Percentiles rank a stretch among this genome's conserved stretches.
These are phyloP conservation scores for Apostasia shenzhenica DNA, from an alignment of 106 monocot species.

Conservation along the genomic window DNA sequence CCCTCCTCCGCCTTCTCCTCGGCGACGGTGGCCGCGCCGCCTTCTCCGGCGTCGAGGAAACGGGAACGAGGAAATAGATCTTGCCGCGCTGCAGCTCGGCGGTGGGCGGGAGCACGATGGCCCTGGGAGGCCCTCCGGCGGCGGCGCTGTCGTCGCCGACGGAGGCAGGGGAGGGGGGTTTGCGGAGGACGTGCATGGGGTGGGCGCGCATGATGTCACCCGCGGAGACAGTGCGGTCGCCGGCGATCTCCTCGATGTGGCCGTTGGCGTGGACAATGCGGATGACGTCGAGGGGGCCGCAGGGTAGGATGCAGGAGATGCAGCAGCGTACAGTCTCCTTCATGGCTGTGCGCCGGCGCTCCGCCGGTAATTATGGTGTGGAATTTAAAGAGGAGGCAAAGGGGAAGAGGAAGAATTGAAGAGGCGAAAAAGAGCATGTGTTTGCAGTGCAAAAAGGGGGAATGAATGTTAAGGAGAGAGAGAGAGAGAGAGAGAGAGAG, in stretches of 20 bases:
- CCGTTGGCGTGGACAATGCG: slow-evolving; percentile 88
- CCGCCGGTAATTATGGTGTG: too few relatives aligned
- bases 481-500: too few relatives aligned
- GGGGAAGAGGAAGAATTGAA: too few relatives aligned
- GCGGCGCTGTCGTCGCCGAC: slow-evolving; percentile 12
- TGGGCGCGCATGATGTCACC: slow-evolving; percentile 61
- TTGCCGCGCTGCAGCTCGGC: slow-evolving; percentile 82
- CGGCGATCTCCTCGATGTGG: slow-evolving; percentile 79
- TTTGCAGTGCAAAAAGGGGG: too few relatives aligned
- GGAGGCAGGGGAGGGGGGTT: slow-evolving; percentile 38
- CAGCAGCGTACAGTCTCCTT: slow-evolving; percentile 82
- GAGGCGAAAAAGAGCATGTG: too few relatives aligned
- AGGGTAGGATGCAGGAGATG: slow-evolving; percentile 95
- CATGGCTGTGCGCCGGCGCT: slow-evolving; percentile 3
- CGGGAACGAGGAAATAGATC: slow-evolving; percentile 85
- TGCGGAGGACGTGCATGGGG: slow-evolving; percentile 83
- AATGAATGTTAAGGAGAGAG: too few relatives aligned
- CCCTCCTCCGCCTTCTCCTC: slow-evolving; percentile 11
- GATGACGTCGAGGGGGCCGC: slow-evolving; percentile 88
- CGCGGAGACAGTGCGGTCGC: slow-evolving; percentile 40
- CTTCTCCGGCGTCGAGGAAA: slow-evolving; percentile 3
- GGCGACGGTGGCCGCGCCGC: not conserved
- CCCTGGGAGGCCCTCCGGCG: not conserved
- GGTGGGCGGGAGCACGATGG: slow-evolving; percentile 45
- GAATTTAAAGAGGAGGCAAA: too few relatives aligned